Base-by-base conservation (phyloP, 805 yeast genomes). In the Barnettozyma vustinii region DNA sequence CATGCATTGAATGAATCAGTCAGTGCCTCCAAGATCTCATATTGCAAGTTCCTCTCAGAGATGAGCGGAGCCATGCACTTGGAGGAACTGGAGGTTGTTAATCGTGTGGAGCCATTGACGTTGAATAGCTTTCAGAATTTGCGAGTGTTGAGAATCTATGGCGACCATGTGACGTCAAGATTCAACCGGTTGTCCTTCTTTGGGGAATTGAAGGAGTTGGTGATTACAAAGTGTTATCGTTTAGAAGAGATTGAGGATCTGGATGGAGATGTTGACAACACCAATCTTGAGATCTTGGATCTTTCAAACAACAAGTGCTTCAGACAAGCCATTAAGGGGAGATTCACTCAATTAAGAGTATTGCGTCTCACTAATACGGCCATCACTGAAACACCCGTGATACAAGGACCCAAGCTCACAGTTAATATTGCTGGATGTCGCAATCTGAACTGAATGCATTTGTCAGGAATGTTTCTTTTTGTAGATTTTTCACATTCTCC, bases 1-100 rank as follows among this genome's bases (percentile, higher is more conserved):
- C 47, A 48, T 19, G 56, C 53, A 1, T 45, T 56, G 7, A 49
- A 51, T 36, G 57, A 56, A 10, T 45, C 27, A 13, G 55, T 57
- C n/a, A 48, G 51, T 19, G 42, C 55, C 2, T 20, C 42, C 9
- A 54, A 49, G 36, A 47, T 56, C 13, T 49, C 56, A 30, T 54
- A 49, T 23, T 46, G 55, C 2, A 42, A 51, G 4, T 57, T 57
- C 39, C 45, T 56, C 5, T 41, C 51, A 1, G 42, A 48, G 19
- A 40, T 57, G 40, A 46, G 25, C 9, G 52, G 52, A 20, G 37
- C 53, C 4, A 40, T 39, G 19, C 37, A 42, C 7, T 15, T 57
- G 35, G 42, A 51, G 13, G 19, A 19, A 9, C 16, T 57, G 13
- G 57, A 57, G 30, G 36, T 57, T 4, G 44, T 57, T 9, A 54